phyloP scores from a whole-genome alignment of 192 early-diverging fungal genomes.

The Coemansia sp. region DNA sequence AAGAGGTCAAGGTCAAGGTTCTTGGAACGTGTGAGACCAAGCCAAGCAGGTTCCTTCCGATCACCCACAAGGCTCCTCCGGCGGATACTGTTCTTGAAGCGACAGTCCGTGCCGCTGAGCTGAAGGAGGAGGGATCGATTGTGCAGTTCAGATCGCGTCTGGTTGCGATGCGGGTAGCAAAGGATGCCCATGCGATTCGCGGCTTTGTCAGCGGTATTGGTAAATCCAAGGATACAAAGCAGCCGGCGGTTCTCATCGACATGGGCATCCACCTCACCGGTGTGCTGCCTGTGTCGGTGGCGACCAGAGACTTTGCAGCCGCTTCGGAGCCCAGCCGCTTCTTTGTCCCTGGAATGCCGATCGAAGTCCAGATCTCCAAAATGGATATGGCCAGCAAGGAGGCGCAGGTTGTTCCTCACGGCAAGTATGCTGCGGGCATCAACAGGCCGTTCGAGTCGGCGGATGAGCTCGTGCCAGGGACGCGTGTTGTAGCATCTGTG shows the following conservation, averaged over 20 bases:
- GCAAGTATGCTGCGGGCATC: conserved; percentile 61
- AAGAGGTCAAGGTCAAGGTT: conserved; percentile 62
- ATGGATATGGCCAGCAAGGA: conserved; percentile 23
- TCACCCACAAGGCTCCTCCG: conserved; percentile 58
- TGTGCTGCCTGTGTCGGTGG: conserved; percentile 23
- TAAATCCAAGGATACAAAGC: conserved; percentile 6
- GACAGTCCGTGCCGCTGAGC: conserved; percentile 54
- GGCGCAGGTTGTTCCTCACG: conserved; percentile 23
- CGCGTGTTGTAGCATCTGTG: conserved; percentile 59
- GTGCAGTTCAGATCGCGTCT: conserved; percentile 6
- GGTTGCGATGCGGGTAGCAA: conserved; percentile 30
- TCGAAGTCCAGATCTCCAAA: conserved; percentile 41
- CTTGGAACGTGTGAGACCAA: conserved; percentile 67
- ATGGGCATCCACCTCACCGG: conserved; percentile 27
- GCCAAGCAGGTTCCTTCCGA: conserved; percentile 62
- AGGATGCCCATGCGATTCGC: conserved; percentile 38
- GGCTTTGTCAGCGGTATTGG: conserved; percentile 55
- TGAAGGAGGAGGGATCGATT: conserved; percentile 19
- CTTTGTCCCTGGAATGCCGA: conserved; percentile 39
- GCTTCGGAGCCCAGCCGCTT: conserved; percentile 16
- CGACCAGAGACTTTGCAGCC: conserved; percentile 23
- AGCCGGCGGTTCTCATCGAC: conserved; percentile 16
- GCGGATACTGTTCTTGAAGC: conserved; percentile 61
- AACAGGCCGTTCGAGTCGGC: conserved; percentile 25
- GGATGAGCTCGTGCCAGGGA: conserved; percentile 58